phyloP scores from a whole-genome alignment of 768 basidiomycete species.

The Cyclocybe aegerita region DNA sequence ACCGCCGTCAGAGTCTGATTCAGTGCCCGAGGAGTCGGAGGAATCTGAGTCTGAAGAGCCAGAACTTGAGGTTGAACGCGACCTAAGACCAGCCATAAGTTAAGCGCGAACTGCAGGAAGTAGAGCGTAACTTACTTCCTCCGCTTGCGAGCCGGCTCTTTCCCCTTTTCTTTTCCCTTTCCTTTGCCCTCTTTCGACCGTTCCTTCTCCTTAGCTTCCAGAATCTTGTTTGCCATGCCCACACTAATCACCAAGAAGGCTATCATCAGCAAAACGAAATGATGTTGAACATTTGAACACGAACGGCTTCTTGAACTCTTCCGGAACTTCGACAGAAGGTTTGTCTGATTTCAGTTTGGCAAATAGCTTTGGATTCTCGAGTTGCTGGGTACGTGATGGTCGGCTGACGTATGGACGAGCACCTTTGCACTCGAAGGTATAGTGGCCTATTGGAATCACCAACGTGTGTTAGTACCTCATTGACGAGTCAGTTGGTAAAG shows the following conservation, averaged over 20 bases:
- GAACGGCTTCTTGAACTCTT: constrained; percentile 85
- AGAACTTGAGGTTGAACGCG: constrained; percentile 18
- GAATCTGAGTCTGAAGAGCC: constrained; percentile 27
- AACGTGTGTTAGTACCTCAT: constrained; percentile 3
- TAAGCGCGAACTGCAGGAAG: not conserved
- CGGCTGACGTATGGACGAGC: constrained; percentile 80
- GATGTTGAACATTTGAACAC: constrained; percentile 22
- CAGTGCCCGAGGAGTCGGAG: constrained; percentile 20
- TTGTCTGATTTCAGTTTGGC: constrained; percentile 69
- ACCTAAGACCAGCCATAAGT: constrained; percentile 9
- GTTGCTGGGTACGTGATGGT: constrained; percentile 85
- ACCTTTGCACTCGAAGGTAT: constrained; percentile 87
- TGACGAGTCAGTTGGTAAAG: not conserved
- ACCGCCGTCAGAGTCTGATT: constrained; percentile 37
- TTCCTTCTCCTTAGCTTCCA: constrained; percentile 82
- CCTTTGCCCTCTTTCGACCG: constrained; percentile 45
- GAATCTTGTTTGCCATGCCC: constrained; percentile 83
- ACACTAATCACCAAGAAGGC: constrained; percentile 36
- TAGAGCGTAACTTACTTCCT: constrained; percentile 28
- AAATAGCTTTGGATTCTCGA: constrained; percentile 72
- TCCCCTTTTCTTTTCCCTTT: constrained; percentile 31
- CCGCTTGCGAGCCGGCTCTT: constrained; percentile 38
- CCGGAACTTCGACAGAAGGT: constrained; percentile 82
- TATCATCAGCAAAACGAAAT: not conserved
- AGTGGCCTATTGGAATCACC: constrained; percentile 62